Conservation (phyloP, 805 yeast genomes). For the Pichia gijzeniarum region DNA sequence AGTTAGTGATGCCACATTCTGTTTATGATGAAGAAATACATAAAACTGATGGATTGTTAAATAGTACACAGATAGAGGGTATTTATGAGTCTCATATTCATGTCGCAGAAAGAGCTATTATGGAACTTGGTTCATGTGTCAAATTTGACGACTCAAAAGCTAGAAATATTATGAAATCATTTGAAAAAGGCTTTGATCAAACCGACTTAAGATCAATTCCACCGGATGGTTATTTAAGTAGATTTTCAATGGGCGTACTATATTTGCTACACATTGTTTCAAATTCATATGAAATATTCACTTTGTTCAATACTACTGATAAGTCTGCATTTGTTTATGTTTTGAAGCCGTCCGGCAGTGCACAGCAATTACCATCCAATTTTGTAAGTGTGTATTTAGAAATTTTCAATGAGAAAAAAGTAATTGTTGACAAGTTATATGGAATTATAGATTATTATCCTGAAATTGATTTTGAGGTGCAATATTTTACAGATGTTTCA, state of each 20-base stretch:
- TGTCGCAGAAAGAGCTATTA: conserved; percentile 64
- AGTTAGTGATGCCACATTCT: conserved; percentile 62
- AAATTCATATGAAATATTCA: conserved; percentile 69
- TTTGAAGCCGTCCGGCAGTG: conserved; percentile 60
- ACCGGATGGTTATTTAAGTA: conserved; percentile 45
- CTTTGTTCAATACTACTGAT: conserved; percentile 62
- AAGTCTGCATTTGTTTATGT: conserved; percentile 44
- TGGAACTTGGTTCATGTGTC: conserved; percentile 72
- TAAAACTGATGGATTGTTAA: conserved; percentile 57
- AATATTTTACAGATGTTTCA: conserved; percentile 46
- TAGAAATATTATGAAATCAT: conserved; percentile 82
- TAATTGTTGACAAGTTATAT: conserved; percentile 35
- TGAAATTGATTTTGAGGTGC: conserved; percentile 47
- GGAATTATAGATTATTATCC: conserved; percentile 48
- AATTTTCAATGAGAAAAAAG: conserved; percentile 41
- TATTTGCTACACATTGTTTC: conserved; percentile 65
- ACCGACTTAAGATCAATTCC: conserved; percentile 46
- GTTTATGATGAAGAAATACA: conserved; percentile 48
- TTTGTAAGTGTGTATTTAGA: conserved; percentile 51
- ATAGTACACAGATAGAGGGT: conserved; percentile 54
- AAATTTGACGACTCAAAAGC: conserved; percentile 60
- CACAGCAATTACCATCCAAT: conserved; percentile 57
- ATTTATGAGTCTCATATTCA: conserved; percentile 71
- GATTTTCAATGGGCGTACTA: conserved; percentile 50
- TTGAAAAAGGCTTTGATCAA: conserved; percentile 76